Evolutionary conservation across 352 stramenopile species (phyloP), one percentile per base, ranked within the genome.

Genomic region (Pythium dissimile): DNA sequence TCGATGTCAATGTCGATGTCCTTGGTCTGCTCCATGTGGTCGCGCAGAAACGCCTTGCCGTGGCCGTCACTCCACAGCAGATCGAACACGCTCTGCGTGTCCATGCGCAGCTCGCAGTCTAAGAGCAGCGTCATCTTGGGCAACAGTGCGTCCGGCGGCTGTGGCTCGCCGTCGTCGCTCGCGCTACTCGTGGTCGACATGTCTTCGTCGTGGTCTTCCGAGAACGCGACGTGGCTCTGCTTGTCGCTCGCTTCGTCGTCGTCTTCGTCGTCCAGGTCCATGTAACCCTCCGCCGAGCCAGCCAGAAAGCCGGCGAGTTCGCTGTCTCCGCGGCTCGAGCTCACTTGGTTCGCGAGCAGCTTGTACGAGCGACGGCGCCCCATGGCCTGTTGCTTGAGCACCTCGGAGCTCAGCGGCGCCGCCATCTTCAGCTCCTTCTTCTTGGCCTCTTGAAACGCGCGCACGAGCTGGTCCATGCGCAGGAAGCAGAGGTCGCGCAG

Each of bases 1-100:
- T 77, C 67, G 6, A 87, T 73, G 2, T 71, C 54, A 58, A 92
- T 89, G 45, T 88, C 78, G 20, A 89, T 86, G 39, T 92, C 80
- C 0, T 81, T 75, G 24, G 76, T 69, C 23, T 75, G 77, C 26
- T 77, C 70, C 69, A 92, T 80, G 35, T 73, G 72, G 1, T 66
- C 32, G 10, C 62, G 42, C 20, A 71, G 69, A 44, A 92, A 92
- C 16, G 66, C 55, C 24, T 78, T 72, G 2, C 78, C 80, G 1
- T 64, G 49, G 9, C 68, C 78, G 57, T 92, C 72, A 32, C 80
- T 77, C 75, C 79, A 89, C 11, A 92, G 70, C 18, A 78, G 37
- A 44, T 92, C 80, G 48, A 89, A 89, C 20, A 87, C 72, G 28
- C 62, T 62, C 31, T 83, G 76, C 3, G 88, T 71, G 42, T 89